Evolutionary conservation across 345 rosid genomes (phyloP).

Genomic region (Salix dunnii): DNA sequence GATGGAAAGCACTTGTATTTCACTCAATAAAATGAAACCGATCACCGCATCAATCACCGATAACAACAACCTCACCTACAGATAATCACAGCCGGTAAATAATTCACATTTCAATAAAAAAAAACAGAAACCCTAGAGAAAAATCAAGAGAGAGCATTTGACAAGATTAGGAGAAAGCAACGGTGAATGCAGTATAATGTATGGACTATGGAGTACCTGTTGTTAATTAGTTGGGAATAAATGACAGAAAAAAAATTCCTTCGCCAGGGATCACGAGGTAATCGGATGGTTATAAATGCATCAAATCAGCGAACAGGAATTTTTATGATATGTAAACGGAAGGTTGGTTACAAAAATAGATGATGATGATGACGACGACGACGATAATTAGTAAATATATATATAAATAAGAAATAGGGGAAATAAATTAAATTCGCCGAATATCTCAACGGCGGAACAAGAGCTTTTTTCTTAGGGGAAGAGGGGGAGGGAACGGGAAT

Average conservation of each 20-base stretch:
- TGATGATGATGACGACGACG: no score
- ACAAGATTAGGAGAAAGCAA: background rate
- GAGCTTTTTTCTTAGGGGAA: constrained; percentile 1
- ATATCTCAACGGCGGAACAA: constrained; percentile 29
- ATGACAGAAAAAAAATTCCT: background rate
- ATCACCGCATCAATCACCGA: constrained; percentile 17
- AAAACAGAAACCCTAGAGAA: background rate
- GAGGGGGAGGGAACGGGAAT: background rate
- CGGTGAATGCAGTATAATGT: background rate
- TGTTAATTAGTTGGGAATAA: background rate
- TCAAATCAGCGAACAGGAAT: background rate
- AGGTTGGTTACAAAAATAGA: background rate
- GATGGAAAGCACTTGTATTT: constrained; percentile 4
- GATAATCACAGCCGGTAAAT: background rate
- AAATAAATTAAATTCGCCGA: constrained; percentile 34
- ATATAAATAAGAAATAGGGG: background rate
- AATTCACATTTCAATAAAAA: constrained; percentile 15
- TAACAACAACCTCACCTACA: background rate
- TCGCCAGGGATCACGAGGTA: constrained; percentile 31
- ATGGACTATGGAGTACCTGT: constrained; percentile 4
- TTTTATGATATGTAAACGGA: background rate
- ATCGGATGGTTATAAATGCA: constrained; percentile 47
- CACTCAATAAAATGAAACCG: constrained; percentile 19
- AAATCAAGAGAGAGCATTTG: background rate
- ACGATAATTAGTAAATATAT: no score